A percentile compares a stretch with the other conserved stretches of the same genome.
phyloP scores from a whole-genome alignment of 1,284 basidiomycete species.

The Stygiomarasmius scandens region DNA sequence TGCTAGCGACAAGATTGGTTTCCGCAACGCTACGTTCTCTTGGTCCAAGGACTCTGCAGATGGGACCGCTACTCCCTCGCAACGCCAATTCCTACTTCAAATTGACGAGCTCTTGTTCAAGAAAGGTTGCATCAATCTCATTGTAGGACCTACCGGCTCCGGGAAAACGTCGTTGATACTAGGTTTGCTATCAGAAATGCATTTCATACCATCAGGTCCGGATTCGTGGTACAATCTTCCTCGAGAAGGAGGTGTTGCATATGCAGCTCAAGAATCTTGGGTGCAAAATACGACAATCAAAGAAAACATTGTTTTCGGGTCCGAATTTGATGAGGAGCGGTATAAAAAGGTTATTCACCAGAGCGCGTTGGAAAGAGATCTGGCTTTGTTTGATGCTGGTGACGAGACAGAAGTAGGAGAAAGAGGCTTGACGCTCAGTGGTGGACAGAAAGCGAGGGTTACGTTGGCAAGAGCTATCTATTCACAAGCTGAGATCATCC shows the following conservation, averaged over 20 bases:
- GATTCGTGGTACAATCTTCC: slow-evolving; percentile 70
- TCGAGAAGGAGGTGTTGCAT: slow-evolving; percentile 65
- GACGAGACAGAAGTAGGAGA: slow-evolving; percentile 70
- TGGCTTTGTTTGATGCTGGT: slow-evolving; percentile 64
- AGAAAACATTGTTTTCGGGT: slow-evolving; percentile 85
- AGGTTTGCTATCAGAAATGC: slow-evolving; percentile 68
- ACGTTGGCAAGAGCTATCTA: slow-evolving; percentile 65
- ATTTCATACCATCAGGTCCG: slow-evolving; percentile 56
- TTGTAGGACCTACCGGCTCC: slow-evolving; percentile 57
- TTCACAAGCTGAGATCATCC: slow-evolving; percentile 59
- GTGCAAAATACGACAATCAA: slow-evolving; percentile 57
- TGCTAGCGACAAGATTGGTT: slow-evolving; percentile 25
- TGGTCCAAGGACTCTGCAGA: slow-evolving; percentile 11
- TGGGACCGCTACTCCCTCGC: slow-evolving; percentile 2
- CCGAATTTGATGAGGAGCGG: slow-evolving; percentile 69
- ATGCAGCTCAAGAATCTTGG: slow-evolving; percentile 83
- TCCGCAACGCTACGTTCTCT: slow-evolving; percentile 23
- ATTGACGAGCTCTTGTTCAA: slow-evolving; percentile 58
- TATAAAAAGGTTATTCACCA: slow-evolving; percentile 69
- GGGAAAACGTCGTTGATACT: slow-evolving; percentile 54
- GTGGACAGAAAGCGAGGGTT: slow-evolving; percentile 37
- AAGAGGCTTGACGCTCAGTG: slow-evolving; percentile 36
- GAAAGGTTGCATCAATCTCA: slow-evolving; percentile 57
- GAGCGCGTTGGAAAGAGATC: slow-evolving; percentile 58
- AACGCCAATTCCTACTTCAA: slow-evolving; percentile 34